These are phyloP conservation scores for Paecilomyces sp. DNA, from an alignment of 2,329 filamentous ascomycete genomes.

Conservation along the genomic window DNA sequence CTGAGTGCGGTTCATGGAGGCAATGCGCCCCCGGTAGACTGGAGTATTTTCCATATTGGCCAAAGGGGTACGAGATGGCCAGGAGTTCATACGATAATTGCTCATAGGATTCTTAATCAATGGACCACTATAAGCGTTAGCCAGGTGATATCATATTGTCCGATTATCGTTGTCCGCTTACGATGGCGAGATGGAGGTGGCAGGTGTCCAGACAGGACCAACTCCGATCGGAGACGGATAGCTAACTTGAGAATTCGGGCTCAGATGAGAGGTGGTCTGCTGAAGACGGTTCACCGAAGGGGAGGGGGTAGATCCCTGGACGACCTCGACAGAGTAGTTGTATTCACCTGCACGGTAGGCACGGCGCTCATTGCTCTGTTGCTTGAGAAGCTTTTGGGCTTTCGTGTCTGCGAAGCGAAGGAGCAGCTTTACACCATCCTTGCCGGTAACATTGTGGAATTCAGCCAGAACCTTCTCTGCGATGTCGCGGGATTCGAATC, in stretches of 20 bases:
- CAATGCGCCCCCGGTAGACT: constrained; percentile 21
- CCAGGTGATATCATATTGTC: neutral
- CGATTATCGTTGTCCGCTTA: constrained; percentile 18
- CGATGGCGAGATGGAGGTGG: constrained; percentile 42
- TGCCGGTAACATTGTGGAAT: constrained; percentile 74
- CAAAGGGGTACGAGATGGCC: constrained; percentile 30
- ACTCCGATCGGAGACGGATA: constrained; percentile 36
- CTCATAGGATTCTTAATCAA: constrained; percentile 30
- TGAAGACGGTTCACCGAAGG: constrained; percentile 35
- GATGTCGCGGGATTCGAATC: constrained; percentile 81
- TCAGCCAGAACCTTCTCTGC: constrained; percentile 83
- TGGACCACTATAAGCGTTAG: constrained; percentile 23
- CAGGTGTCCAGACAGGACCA: constrained; percentile 39
- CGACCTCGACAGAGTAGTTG: constrained; percentile 51
- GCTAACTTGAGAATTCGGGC: constrained; percentile 35
- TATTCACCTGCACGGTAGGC: constrained; percentile 97
- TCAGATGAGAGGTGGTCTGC: constrained; percentile 32
- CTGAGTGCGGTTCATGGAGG: constrained; percentile 16
- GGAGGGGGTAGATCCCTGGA: constrained; percentile 37
- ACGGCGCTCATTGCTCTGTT: constrained; percentile 87
- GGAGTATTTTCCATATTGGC: constrained; percentile 34
- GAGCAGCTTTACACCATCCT: constrained; percentile 77
- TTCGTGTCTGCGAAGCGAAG: constrained; percentile 96
- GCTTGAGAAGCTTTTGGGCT: constrained; percentile 93
- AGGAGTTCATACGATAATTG: constrained; percentile 27